Evolutionary conservation across 139 green algal species (phyloP), one percentile per base, ranked within the genome.

Genomic region (Volvox africanus): DNA sequence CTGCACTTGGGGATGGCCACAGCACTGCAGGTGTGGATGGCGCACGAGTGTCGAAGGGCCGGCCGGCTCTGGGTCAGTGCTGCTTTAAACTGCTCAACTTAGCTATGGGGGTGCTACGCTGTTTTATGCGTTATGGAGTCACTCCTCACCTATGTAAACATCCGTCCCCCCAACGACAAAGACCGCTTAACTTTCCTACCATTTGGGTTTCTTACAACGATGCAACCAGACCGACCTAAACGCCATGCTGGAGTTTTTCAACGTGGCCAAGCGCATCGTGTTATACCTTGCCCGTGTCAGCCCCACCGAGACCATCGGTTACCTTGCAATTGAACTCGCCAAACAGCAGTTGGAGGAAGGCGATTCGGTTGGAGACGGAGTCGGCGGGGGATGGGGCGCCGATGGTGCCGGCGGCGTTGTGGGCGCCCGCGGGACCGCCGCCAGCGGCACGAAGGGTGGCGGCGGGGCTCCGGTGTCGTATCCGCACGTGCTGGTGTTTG

Each of bases 241-340:
- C 24, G 32, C 84, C 9, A 92, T 96, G 80, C 61, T 92, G 30
- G 79, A 95, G 80, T 96, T 96, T 90, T 95, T 97, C 32, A 84
- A 44, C 0, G 97, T 98, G 26, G 93, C 91, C 61, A 98, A 99
- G 94, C 95, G 97, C 76, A 96, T 98, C 68, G 94, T 92, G 33
- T 90, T 99, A 17, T 99, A 97, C 88, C 92, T 99, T 18, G 96
- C 98, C 24, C 95, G 97, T 44, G 93, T 95, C 17, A 93, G 93
- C 11, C 90, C 97, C 18, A 95, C 97, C 89, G 94, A 97, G 82
- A 98, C 97, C 17, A 97, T 99, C 12, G 98, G 99, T 68, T 95
- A 98, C 71, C 93, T 99, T 32, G 95, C 97, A 44, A 96, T 96
- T 28, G 97, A 98, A 92, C 78, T 95, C n/a, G 93, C 81, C 71